Evolutionary conservation across 441 rosid species (phyloP).

Genomic region (Metrosideros polymorpha): DNA sequence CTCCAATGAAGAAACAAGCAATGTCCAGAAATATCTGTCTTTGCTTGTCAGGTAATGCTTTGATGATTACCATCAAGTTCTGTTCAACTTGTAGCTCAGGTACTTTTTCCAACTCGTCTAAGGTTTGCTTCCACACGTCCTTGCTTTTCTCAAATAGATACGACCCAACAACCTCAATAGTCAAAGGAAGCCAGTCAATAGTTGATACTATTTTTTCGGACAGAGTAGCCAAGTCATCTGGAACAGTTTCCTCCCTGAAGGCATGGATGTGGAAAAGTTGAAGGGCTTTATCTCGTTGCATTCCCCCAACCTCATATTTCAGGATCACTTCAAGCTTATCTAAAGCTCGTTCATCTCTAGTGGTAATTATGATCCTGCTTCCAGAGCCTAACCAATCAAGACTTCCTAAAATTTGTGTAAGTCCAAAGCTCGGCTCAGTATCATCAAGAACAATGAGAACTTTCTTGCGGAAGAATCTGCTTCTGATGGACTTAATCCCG

Average conservation of each 20-base stretch:
- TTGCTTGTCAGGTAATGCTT: not conserved
- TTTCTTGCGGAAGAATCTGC: not conserved
- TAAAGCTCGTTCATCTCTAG: not conserved
- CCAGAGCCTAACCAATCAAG: not conserved
- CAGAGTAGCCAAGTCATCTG: not conserved
- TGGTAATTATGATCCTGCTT: not conserved
- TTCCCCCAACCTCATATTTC: not conserved
- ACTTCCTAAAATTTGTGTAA: not conserved
- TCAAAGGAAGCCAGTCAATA: not conserved
- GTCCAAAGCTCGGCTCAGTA: not conserved
- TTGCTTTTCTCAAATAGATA: not conserved
- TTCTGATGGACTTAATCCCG: not conserved
- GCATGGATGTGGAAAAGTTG: accelerated
- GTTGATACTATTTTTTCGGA: not conserved
- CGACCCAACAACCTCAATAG: not conserved
- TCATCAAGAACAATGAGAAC: not conserved
- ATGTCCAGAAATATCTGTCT: not conserved
- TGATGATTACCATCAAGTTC: not conserved
- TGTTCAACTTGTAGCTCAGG: accelerated
- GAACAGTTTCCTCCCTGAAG: not conserved
- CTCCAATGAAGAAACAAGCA: not conserved
- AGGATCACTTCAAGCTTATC: not conserved
- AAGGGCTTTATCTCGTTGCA: not conserved
- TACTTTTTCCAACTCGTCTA: accelerated
- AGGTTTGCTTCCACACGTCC: not conserved